Evolutionary conservation across 202 grass and related monocot genomes (phyloP), one percentile per base, ranked within the genome.

Genomic region (Zizania palustris): DNA sequence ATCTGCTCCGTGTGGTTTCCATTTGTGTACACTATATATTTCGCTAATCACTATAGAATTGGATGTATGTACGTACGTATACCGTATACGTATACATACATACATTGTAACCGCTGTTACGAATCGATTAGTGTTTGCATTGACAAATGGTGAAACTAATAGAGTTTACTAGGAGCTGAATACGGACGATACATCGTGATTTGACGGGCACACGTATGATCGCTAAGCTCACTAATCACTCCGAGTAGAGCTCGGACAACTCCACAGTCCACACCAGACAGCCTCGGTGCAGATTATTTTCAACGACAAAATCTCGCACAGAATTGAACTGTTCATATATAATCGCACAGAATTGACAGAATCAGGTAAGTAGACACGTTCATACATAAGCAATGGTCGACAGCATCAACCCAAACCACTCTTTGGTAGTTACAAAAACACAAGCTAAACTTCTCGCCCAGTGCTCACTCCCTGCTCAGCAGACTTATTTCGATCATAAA

Each of bases 341-440:
- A 28, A 28, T 28, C 28, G 28, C 28, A 28, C 28, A 28, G 28
- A 28, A 28, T 28, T 28, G 28, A 28, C 28, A 28, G 0, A 28
- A 28, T 0, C 20, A 69, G 1, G 63, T 4, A 69, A 1, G 45
- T 3, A 55, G 1, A 44, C 54, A 28, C 28, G 28, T 2, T 28
- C 28, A 28, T 2, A 53, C 46, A 43, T 7, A 56, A 55, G 13
- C 42, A 67, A 59, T 57, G 10, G 13, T 28, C 14, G 11, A 37
- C 77, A 71, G 34, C 66, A 11, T 9, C 19, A 72, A 72, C 40
- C 77, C 19, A 80, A 79, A 72, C 11, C 63, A 42, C 8, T 34
- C 63, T 35, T 68, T 13, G 7, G 43, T n/a, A 16, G 2, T 65
- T 65, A 18, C n/a, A 14, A 45, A 72, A 48, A 15, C 14, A 61